Evolutionary conservation across 2,329 filamentous ascomycete species (phyloP), one percentile per base, ranked within the genome.

Genomic region (Tympanopsis confertula): DNA sequence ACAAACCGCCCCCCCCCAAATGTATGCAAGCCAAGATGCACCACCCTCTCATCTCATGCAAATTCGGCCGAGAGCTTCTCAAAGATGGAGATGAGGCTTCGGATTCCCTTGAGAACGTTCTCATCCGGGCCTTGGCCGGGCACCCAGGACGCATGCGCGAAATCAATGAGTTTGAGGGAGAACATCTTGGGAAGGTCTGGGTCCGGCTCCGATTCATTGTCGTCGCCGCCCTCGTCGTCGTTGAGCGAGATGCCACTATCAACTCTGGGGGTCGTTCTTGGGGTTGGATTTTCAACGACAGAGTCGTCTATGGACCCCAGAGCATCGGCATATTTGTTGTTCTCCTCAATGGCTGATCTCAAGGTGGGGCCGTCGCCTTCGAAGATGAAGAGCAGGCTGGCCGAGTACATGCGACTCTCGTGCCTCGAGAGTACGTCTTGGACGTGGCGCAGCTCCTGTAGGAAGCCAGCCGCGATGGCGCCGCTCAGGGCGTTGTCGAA

Each of bases 131-230:
- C 89, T 49, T 82, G 62, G 1, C 86, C 86, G 0, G 85, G 82
- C 1, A 76, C 82, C 79, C 82, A 96, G 36, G 68, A 63, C 10
- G 91, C 91, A 58, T 98, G 91, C 2, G 91, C 91, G 67, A 98
- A 98, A 57, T 98, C 91, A 48, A 98, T 98, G 44, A 98, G 69
- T 54, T 89, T 91, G 36, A 95, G 68, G 10, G 77, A 72, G 50
- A 82, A 86, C 32, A 94, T 74, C 48, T 79, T 79, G 0, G 81
- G 82, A 12, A 64, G 42, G 13, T 47, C 43, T 42, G 53, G 19
- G 46, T 56, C 52, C 42, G 62, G 53, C 37, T 71, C 65, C 35
- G 67, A 62, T 3, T 76, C 71, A 2, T 78, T 71, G 1, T 75
- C 70, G 2, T 64, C 66, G 1, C 67, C 64, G 2, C 66, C 64